These are phyloP conservation scores for Sclerotinia spermophila DNA, from an alignment of 2,329 filamentous ascomycete genomes.

Conservation along the genomic window DNA sequence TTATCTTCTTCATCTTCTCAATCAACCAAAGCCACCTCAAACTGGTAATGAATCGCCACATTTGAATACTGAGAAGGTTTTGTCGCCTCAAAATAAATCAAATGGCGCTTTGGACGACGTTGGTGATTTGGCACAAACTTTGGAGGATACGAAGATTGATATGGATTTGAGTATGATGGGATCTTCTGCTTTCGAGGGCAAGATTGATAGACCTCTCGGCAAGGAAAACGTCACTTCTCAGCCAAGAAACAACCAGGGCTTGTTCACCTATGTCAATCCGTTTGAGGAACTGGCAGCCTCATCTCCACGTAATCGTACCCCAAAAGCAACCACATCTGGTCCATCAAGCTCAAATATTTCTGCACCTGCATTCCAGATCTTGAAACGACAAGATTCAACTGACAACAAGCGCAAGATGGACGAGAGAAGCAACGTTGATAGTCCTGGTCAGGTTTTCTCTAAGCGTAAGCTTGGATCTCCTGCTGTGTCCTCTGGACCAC, in stretches of 20 bases:
- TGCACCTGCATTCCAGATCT: constrained; percentile 35
- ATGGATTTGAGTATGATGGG: constrained; percentile 40
- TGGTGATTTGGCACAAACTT: constrained; percentile 42
- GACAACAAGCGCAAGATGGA: constrained; percentile 36
- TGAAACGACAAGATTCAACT: constrained; percentile 34
- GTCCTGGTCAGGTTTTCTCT: constrained; percentile 27
- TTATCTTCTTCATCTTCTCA: constrained; percentile 80
- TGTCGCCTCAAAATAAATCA: constrained; percentile 41
- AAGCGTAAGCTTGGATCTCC: constrained; percentile 33
- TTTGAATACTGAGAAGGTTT: constrained; percentile 30
- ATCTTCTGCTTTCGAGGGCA: constrained; percentile 24
- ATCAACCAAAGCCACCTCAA: constrained; percentile 68
- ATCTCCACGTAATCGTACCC: constrained; percentile 57
- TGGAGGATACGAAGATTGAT: constrained; percentile 41
- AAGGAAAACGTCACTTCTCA: constrained; percentile 27
- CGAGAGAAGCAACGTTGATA: constrained; percentile 30
- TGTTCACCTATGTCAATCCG: constrained; percentile 70
- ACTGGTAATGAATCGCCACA: constrained; percentile 40
- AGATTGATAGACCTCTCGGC: constrained; percentile 20
- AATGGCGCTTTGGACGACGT: constrained; percentile 34
- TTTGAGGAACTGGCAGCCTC: constrained; percentile 67
- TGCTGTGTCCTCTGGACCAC: constrained; percentile 29
- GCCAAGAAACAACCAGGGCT: constrained; percentile 28
- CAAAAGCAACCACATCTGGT: constrained; percentile 41
- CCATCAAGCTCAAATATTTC: constrained; percentile 38